phyloP scores from a whole-genome alignment of 129 eudicot genomes.

The Pulicaria dysenterica region DNA sequence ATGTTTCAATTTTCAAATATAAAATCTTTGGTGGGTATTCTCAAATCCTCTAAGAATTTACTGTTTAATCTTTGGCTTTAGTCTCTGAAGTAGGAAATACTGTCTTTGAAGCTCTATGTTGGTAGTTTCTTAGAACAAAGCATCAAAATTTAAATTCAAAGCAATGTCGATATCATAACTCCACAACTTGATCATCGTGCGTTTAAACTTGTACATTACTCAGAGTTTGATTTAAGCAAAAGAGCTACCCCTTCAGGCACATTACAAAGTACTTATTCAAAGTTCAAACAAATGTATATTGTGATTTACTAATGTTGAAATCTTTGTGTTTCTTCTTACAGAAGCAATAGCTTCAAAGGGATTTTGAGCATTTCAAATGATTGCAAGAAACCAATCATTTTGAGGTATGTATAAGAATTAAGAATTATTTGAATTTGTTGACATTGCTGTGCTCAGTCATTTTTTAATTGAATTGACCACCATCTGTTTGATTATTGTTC shows the following conservation, averaged over 20 bases:
- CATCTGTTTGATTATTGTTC: conserved; percentile 37
- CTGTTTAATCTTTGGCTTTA: conserved; percentile 15
- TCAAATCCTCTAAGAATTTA: not conserved
- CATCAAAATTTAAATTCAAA: conserved; percentile 3
- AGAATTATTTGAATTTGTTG: not conserved
- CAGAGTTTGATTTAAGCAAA: not conserved
- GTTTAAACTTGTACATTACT: not conserved
- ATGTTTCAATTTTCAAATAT: conserved; percentile 18
- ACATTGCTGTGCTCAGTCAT: not conserved
- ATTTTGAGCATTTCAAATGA: conserved; percentile 10
- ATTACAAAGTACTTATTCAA: not conserved
- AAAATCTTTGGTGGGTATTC: conserved; percentile 23
- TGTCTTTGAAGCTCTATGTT: not conserved
- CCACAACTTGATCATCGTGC: not conserved
- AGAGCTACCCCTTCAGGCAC: not conserved
- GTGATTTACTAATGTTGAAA: conserved; percentile 1
- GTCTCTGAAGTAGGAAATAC: not conserved
- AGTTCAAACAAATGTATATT: not conserved
- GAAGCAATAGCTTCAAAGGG: conserved; percentile 16
- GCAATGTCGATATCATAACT: not conserved
- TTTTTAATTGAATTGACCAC: not conserved
- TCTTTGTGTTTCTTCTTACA: conserved; percentile 24
- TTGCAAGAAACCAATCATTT: conserved; percentile 31
- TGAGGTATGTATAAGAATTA: conserved; percentile 35
- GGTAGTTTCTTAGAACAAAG: not conserved